phyloP scores from a whole-genome alignment of 208 protist species.

The Crithidia thermophila region DNA sequence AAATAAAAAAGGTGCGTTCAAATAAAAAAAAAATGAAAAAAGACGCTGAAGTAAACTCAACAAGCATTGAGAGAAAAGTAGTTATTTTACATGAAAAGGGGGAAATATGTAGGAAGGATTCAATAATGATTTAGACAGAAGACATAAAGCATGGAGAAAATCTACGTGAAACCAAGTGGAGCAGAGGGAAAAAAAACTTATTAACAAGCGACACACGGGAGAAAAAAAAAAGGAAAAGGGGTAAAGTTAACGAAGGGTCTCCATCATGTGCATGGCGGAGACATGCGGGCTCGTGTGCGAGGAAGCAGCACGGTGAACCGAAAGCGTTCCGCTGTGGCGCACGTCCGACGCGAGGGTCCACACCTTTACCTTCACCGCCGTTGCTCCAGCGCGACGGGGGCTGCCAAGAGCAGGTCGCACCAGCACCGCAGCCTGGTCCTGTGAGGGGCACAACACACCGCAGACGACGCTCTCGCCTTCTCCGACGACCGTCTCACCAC shows the following conservation, averaged over 20 bases:
- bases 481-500: slow-evolving; percentile 20
- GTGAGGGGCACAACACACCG: slow-evolving; percentile 9
- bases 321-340: background rate
- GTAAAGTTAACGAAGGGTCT: slow-evolving; percentile 4
- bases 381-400: background rate
- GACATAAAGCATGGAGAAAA: too few species aligned
- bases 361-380: slow-evolving; percentile 28
- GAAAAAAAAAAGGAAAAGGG: background rate
- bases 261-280: background rate
- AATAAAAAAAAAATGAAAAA: slow-evolving; percentile 2
- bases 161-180: too few species aligned
- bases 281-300: background rate
- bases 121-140: too few species aligned
- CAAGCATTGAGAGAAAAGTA: background rate
- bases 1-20: background rate
- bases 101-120: background rate
- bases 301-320: background rate
- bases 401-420: slow-evolving; percentile 9
- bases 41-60: background rate
- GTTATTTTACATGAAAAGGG: background rate
- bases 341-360: slow-evolving; percentile 1
- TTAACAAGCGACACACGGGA: background rate
- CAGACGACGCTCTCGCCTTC: slow-evolving; percentile 29
- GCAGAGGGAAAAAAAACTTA: background rate
- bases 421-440: slow-evolving; percentile 20